A percentile compares a stretch with the other conserved stretches of the same genome.
Conservation (phyloP, 768 basidiomycete species). For the Tulasnella sp. region DNA sequence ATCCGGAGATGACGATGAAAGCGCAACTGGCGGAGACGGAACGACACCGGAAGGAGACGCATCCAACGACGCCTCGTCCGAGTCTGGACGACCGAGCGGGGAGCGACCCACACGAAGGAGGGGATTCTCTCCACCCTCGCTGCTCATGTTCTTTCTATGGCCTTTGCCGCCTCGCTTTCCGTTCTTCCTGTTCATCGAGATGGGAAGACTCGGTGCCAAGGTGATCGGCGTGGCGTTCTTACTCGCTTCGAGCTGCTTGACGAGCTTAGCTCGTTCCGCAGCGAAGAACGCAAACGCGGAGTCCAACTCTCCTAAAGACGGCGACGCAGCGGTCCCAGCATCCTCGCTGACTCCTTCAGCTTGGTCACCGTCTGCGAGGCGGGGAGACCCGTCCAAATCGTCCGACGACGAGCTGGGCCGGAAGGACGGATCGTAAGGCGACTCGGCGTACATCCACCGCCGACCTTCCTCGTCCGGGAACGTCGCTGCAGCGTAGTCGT, state of each 20-base stretch:
- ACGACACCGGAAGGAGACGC: not conserved
- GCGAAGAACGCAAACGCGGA: constrained; percentile 16
- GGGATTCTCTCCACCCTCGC: not conserved
- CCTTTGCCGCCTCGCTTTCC: constrained; percentile 1
- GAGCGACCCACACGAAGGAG: not conserved
- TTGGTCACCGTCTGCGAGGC: not conserved
- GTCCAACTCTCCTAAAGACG: constrained; percentile 14
- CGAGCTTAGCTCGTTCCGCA: constrained; percentile 13
- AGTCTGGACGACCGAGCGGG: not conserved
- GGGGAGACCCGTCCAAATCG: not conserved
- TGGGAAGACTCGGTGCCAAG: not conserved
- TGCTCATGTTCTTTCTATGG: not conserved
- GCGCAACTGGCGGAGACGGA: not conserved
- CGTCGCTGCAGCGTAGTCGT: not conserved
- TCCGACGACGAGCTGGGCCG: not conserved
- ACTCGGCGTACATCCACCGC: constrained; percentile 4
- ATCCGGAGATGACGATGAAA: not conserved
- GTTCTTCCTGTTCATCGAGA: not conserved
- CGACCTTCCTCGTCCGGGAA: not conserved
- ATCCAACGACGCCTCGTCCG: not conserved
- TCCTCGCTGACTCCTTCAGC: not conserved
- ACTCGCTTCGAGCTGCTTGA: constrained; percentile 5
- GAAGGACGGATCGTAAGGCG: not conserved
- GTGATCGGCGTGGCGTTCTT: constrained; percentile 1
- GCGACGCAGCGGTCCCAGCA: not conserved